Base-by-base conservation (phyloP, 192 early-diverging fungal genomes). In the Coemansia asiatica region DNA sequence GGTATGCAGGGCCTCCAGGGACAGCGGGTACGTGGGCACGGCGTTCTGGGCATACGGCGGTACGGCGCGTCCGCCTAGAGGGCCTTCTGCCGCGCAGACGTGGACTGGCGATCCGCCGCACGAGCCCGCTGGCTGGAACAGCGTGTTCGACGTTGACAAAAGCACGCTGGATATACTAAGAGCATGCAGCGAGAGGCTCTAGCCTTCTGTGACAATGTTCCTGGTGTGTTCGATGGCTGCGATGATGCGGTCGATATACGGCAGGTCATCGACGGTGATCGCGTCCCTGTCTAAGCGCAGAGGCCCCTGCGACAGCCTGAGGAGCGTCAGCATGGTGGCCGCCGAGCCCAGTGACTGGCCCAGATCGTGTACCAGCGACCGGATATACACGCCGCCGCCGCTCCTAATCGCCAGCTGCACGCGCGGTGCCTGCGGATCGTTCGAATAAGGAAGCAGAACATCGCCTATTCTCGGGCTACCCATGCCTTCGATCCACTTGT, bases 321-420 rank as follows among this genome's bases (percentile, higher is more conserved):
- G 61, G 16, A 92, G 75, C 29, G 78, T 84, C 4, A 83, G 73
- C 86, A 91, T 89, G 31, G 85, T 78, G 0, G 87, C 91, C 0
- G 69, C 81, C 13, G 83, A 84, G 9, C 84, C 86, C 25, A 91
- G 53, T 0, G 51, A 48, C 19, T 68, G 47, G 9, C 87, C 89
- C 36, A 92, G 55, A 50, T 92, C 90, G 56, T 89, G 63, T n/a
- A 92, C 75, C 26, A 92, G 67, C 40, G 86, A 88, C 7, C 91
- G 75, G 53, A 92, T 83, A 74, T 92, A 92, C 13, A 88, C 87
- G 23, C 91, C 91, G 28, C 89, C 85, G 28, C 87, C 84, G 58
- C 88, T 85, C 31, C 76, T 64, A 1, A 92, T 82, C n/a, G 74
- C 49, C 26, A 92, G 69, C 66, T 86, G 84, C 64, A 89, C 81